These are phyloP conservation scores for Solanum okadae DNA, from an alignment of 257 asterid species.

Conservation along the genomic window DNA sequence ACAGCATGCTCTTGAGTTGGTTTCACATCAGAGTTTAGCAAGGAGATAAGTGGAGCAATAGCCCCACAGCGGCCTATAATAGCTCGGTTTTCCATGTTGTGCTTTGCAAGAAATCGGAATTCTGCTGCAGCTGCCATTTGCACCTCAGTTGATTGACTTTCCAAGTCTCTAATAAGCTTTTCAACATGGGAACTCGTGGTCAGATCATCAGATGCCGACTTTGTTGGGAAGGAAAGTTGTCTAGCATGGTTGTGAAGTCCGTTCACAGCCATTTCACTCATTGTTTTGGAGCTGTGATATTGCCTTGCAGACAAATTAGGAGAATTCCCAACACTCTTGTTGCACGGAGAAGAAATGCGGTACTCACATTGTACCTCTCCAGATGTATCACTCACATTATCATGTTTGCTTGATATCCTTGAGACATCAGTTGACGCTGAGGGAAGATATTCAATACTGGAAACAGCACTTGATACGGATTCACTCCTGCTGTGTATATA, in stretches of 20 bases:
- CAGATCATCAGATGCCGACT: constrained; percentile 31
- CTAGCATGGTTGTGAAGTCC: constrained; percentile 35
- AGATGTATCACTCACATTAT: constrained; percentile 24
- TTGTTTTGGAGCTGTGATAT: constrained; percentile 35
- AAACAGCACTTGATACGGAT: constrained; percentile 75
- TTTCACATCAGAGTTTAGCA: constrained; percentile 49
- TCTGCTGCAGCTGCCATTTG: constrained; percentile 77
- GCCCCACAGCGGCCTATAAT: constrained; percentile 79
- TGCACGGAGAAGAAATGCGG: constrained; percentile 6
- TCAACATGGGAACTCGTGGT: constrained; percentile 59
- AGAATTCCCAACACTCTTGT: constrained; percentile 18
- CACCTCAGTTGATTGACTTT: constrained; percentile 35
- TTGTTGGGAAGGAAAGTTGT: constrained; percentile 36
- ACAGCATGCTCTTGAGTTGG: constrained; percentile 80
- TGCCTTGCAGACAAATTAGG: constrained; percentile 28
- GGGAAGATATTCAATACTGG: constrained; percentile 64
- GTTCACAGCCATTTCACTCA: constrained; percentile 30
- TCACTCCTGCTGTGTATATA: constrained; percentile 88
- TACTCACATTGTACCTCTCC: constrained; percentile 26
- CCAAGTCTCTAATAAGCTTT: constrained; percentile 46
- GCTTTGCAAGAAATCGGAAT: constrained; percentile 67
- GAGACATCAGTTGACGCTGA: constrained; percentile 40
- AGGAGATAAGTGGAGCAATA: constrained; percentile 55
- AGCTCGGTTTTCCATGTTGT: constrained; percentile 65
- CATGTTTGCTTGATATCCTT: constrained; percentile 33